Base-by-base conservation (phyloP, 2,329 filamentous ascomycete genomes). In the Aspergillus neotritici region DNA sequence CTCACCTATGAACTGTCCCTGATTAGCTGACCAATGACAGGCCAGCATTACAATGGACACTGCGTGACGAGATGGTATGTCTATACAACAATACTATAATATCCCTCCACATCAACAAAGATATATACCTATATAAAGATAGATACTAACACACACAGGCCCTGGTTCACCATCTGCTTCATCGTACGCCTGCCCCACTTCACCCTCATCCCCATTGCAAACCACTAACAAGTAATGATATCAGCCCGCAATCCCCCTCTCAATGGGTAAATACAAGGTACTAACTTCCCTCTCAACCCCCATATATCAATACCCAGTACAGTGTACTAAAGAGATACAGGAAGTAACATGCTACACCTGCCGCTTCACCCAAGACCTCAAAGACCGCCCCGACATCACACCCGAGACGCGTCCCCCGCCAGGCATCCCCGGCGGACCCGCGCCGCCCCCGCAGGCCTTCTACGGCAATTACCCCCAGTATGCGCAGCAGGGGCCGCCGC, bases 121-220 rank as follows among this genome's bases (percentile, higher is more conserved):
- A 4, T 7, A 16, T 5, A 10, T 1, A 14, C 16, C 15, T 37
- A 40, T 31, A 48, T 21, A 7, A 16, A n/a, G n/a, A 15, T 16
- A 30, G 11, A 17, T 13, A 3, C 21, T 25, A 25, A 25, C 5
- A 25, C 21, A 25, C 2, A 25, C 35, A 68, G 65, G 65, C 67
- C 69, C 1, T 72, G 66, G 53, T 71, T 72, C 43, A 72, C 69
- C 15, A 48, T 72, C 35, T 72, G 69, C 58, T 72, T 69, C 38
- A 49, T 72, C 49, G 65, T 66, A 58, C 51, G 64, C 32, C 37
- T 30, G 11, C 8, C 13, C 33, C 4, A 40, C 39, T 25, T 28
- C 12, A 21, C 17, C 17, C 7, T 6, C 4, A 8, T 8, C 21
- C 21, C 21, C 7, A 21, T 25, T 25, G 7, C 21, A 25, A 25